Evolutionary conservation across 2,329 filamentous ascomycete genomes (phyloP).

Genomic region (Cladophialophora yegresii): DNA sequence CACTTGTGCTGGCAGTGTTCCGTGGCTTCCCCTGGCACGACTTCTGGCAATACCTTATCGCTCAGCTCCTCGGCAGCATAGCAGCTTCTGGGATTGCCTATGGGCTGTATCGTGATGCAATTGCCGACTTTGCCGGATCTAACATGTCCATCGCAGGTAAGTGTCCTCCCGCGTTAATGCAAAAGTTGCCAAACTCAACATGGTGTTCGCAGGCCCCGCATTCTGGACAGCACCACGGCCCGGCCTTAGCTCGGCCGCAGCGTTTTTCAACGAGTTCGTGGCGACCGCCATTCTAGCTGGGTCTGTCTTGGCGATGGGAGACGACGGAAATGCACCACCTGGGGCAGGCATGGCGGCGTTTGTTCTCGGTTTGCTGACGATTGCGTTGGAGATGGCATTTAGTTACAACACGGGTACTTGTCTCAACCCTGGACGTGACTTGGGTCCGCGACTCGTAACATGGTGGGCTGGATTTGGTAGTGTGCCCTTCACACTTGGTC

Average conservation of each 20-base stretch:
- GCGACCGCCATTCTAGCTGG: conserved; percentile 41
- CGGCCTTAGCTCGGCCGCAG: conserved; percentile 38
- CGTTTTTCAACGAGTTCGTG: conserved; percentile 46
- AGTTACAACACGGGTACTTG: conserved; percentile 44
- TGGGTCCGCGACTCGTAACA: conserved; percentile 42
- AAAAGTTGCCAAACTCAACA: conserved; percentile 6
- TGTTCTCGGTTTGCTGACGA: conserved; percentile 50
- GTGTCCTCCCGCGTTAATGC: background rate
- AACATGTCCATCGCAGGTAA: conserved; percentile 16
- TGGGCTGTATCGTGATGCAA: conserved; percentile 43
- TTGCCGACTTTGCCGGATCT: conserved; percentile 34
- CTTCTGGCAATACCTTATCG: conserved; percentile 39
- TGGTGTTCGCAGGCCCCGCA: conserved; percentile 34
- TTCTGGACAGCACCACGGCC: conserved; percentile 39
- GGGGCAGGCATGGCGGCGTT: conserved; percentile 48
- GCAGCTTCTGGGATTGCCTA: conserved; percentile 42
- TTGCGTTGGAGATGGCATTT: conserved; percentile 40
- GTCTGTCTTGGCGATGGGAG: conserved; percentile 44
- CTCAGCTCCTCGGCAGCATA: conserved; percentile 44
- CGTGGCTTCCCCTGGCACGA: conserved; percentile 42
- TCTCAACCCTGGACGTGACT: conserved; percentile 44
- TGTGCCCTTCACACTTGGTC: conserved; percentile 35
- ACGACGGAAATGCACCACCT: conserved; percentile 49
- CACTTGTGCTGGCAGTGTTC: conserved; percentile 42
- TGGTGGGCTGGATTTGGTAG: conserved; percentile 42